Evolutionary conservation across 768 basidiomycete species (phyloP), one percentile per base, ranked within the genome.

Genomic region (Trichaptum fuscoviolaceum): DNA sequence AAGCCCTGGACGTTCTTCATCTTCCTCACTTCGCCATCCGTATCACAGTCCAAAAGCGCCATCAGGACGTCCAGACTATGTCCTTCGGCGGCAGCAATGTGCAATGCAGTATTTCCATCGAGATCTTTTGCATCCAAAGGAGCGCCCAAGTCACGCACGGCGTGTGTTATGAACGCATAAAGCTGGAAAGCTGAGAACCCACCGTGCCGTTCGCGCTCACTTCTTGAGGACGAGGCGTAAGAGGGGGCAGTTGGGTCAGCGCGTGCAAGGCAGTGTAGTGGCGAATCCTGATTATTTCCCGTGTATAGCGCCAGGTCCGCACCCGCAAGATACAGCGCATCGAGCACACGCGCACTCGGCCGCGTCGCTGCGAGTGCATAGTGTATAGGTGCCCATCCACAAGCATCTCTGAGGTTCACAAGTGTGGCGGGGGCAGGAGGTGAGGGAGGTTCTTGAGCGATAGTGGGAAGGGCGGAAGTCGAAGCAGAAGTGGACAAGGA

Each of bases 31-130:
- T 78, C 72, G 58, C 85, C 83, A 17, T 80, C 82, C 0, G 78
- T 76, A 72, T 93, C 91, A 69, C 84, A 88, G 59, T 88, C 84
- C 60, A 93, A 79, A 66, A 93, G 79, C 57, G 88, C 82, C 64
- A 81, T 78, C 57, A 92, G 75, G 23, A 92, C 75, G 64, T 88
- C 86, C 23, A 87, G 76, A 75, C 83, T 90, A 65, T 83, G 78
- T 60, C 91, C 91, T 69, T 85, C 84, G 71, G 91, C 90, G 15
- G 91, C 91, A 61, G 90, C 91, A 67, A 91, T 78, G 78, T 93
- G 91, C 62, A 93, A 81, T 78, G 90, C 91, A 2, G 91, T 92
- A 72, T 93, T 90, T 69, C 86, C 85, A 64, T 87, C 76, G 68
- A 77, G 83, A 74, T 92, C 89, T 60, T 81, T 77, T 23, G 91